A percentile compares a stretch with the other conserved stretches of the same genome.
Evolutionary conservation across 495 filamentous ascomycete species (phyloP).

Genomic region (Xylaria acuta): DNA sequence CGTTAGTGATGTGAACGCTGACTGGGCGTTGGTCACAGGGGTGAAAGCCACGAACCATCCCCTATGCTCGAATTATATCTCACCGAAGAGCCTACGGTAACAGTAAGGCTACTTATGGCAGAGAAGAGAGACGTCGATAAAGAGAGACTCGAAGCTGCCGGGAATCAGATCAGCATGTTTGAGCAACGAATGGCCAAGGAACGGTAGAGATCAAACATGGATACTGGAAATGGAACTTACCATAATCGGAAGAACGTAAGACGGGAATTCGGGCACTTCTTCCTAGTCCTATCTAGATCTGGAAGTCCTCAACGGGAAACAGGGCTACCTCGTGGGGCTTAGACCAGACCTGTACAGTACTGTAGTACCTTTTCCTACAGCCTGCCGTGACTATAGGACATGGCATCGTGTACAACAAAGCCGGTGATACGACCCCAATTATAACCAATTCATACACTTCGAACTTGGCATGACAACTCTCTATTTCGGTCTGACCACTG

Average conservation of each 20-base stretch:
- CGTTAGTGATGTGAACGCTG: background rate
- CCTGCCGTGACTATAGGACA: background rate
- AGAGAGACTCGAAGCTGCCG: background rate
- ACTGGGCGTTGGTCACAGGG: background rate
- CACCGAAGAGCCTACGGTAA: background rate
- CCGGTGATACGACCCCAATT: background rate
- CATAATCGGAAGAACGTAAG: background rate
- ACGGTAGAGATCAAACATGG: background rate
- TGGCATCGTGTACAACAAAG: background rate
- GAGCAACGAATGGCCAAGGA: background rate
- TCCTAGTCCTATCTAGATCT: background rate
- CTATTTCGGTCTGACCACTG: background rate
- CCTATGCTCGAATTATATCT: slow-evolving; percentile 7
- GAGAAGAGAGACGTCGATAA: background rate
- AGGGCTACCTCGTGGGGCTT: background rate
- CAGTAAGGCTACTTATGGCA: slow-evolving; percentile 2
- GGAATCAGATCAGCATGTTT: background rate
- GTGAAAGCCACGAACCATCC: background rate
- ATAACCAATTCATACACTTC: background rate
- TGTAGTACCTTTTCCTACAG: background rate
- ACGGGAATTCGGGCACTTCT: slow-evolving; percentile 6
- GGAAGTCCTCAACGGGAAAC: background rate
- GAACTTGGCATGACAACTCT: slow-evolving; percentile 5
- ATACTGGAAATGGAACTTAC: background rate
- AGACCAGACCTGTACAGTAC: background rate